A percentile compares a stretch with the other conserved stretches of the same genome.
Conservation (phyloP, 2,329 filamentous ascomycete species). For the Paraphoma chrysanthemicola region DNA sequence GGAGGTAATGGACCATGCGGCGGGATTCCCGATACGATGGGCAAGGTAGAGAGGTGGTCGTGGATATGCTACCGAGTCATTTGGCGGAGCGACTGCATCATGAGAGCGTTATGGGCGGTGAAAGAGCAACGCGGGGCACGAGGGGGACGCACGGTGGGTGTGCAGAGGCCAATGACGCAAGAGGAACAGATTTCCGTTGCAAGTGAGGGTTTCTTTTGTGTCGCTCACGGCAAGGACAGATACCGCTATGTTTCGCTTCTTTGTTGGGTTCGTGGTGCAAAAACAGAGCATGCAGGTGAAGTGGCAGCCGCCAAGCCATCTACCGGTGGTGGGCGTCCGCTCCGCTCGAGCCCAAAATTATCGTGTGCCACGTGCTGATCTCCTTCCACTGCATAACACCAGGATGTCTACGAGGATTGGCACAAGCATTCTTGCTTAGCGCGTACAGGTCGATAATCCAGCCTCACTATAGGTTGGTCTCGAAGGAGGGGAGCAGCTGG, state of each 20-base stretch:
- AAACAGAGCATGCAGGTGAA: conserved; percentile 18
- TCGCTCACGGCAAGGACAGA: neutral
- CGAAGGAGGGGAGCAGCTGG: too few relatives aligned
- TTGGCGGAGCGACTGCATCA: conserved; percentile 41
- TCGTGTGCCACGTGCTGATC: conserved; percentile 27
- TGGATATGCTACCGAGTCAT: conserved; percentile 45
- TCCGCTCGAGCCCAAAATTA: conserved; percentile 18
- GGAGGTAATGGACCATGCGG: conserved; percentile 20
- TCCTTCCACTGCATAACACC: neutral
- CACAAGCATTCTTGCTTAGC: too few relatives aligned
- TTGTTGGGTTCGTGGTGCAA: conserved; percentile 23
- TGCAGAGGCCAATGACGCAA: conserved; percentile 18
- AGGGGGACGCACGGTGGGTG: conserved; percentile 29
- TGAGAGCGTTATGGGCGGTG: conserved; percentile 45
- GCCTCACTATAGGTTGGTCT: too few relatives aligned
- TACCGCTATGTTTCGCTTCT: conserved; percentile 8
- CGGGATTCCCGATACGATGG: conserved; percentile 25
- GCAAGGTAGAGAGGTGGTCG: conserved; percentile 14
- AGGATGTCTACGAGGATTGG: too few relatives aligned
- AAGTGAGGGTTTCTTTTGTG: neutral
- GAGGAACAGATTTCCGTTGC: neutral
- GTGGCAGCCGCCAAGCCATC: conserved; percentile 20
- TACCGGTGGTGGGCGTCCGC: conserved; percentile 19
- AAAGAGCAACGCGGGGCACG: conserved; percentile 39
- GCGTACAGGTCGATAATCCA: too few relatives aligned